These are phyloP conservation scores for Catharanthus roseus DNA, from an alignment of 257 asterid genomes.

Conservation along the genomic window DNA sequence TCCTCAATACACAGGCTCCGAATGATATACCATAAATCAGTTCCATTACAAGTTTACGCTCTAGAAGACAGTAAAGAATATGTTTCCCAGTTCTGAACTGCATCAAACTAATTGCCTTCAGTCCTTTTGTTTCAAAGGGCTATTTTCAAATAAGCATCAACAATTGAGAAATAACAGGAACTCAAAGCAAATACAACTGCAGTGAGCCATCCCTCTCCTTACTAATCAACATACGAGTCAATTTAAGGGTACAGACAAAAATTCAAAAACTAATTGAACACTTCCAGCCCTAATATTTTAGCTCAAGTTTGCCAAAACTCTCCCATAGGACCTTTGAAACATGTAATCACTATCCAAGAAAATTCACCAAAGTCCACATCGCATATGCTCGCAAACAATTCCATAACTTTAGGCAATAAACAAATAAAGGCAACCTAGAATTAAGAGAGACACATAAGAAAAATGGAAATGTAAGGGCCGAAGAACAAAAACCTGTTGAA, in stretches of 20 bases:
- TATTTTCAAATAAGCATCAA: too few relatives aligned
- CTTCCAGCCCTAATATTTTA: not conserved
- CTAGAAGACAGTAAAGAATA: not conserved
- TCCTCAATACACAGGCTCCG: not conserved
- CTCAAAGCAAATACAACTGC: not conserved
- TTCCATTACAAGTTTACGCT: not conserved
- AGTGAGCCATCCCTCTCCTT: not conserved
- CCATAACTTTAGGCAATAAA: not conserved
- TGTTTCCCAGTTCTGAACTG: not conserved
- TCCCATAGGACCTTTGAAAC: not conserved
- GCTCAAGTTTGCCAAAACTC: not conserved
- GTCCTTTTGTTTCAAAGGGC: not conserved
- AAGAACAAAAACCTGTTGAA: slow-evolving; percentile 57
- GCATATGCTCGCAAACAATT: not conserved
- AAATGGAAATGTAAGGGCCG: not conserved
- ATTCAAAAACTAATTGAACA: not conserved
- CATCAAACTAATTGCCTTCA: not conserved
- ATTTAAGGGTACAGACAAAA: not conserved
- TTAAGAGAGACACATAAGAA: not conserved
- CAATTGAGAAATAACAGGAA: too few relatives aligned
- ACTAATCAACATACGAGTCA: not conserved
- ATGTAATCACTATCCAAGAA: not conserved
- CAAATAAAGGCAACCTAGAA: not conserved
- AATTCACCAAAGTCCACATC: not conserved
- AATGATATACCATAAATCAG: not conserved